A percentile compares a stretch with the other conserved stretches of the same genome.
phyloP scores from a whole-genome alignment of 2,329 filamentous ascomycete species.

The Hirsutella minnesotensis region DNA sequence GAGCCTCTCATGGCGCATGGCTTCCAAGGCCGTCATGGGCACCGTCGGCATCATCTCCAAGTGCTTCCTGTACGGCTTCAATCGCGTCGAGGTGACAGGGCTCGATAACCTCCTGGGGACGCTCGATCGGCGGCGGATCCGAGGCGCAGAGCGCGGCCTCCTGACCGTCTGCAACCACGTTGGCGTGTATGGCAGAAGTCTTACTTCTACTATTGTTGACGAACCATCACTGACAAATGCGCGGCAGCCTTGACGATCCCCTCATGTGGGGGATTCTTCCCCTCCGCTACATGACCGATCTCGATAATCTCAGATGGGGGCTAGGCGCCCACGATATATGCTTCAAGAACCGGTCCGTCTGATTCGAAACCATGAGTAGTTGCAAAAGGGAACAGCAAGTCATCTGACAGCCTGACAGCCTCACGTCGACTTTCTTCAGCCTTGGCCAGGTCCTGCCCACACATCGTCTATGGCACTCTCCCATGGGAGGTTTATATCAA shows the following conservation, averaged over 20 bases:
- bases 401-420: conserved; percentile 30
- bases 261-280: conserved; percentile 88
- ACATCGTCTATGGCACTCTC: conserved; percentile 68
- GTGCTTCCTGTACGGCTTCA: conserved; percentile 64
- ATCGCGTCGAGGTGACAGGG: conserved; percentile 64
- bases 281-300: conserved; percentile 56
- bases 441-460: conserved; percentile 85
- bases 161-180: conserved; percentile 53
- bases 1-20: conserved; percentile 56
- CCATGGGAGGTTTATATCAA: conserved; percentile 77
- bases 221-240: neutral
- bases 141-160: conserved; percentile 60
- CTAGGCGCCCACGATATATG: conserved; percentile 93
- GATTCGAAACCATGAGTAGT: neutral
- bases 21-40: conserved; percentile 66
- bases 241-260: conserved; percentile 74
- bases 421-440: conserved; percentile 68
- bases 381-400: neutral
- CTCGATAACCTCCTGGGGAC: conserved; percentile 63
- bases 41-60: conserved; percentile 59
- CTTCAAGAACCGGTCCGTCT: conserved; percentile 66
- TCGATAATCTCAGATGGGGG: conserved; percentile 72
- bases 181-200: conserved; percentile 19
- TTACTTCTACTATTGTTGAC: neutral
- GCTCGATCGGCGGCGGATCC: conserved; percentile 58